Evolutionary conservation across 768 basidiomycete genomes (phyloP), one percentile per base, ranked within the genome.

Genomic region (Mycena floridula): DNA sequence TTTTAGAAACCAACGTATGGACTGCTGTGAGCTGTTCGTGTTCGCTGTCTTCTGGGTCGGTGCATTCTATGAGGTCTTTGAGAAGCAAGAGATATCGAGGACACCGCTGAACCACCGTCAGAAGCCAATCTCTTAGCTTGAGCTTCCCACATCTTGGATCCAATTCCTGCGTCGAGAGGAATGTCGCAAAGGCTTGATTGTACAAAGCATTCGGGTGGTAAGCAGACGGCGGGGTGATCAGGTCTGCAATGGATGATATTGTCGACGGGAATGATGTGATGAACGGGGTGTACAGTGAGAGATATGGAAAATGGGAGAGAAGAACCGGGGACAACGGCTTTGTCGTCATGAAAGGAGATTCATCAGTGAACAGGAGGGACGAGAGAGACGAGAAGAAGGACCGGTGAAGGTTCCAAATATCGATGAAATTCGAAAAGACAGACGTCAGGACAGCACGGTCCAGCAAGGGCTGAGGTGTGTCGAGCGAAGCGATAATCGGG

Each of bases 371-470:
- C 46, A 71, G 53, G 40, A 76, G 66, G 32, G 64, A 60, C 7
- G 76, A 70, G 23, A 90, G 70, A 2, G 81, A 74, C 5, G 74
- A 66, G 46, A 81, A 79, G 62, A 90, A 84, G 2, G 84, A 77
- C 42, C 77, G 84, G 62, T 90, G 88, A 35, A 89, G 72, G 54
- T 89, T 91, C 89, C 85, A 90, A 25, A 93, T 91, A 61, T 92
- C 89, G 57, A 90, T 82, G 51, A 92, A 90, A 60, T 91, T 91
- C 50, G 85, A 85, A 62, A 93, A 93, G 26, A 91, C 69, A 11
- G 80, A 72, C 1, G 82, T 85, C 46, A 92, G 73, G 37, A 80
- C 74, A 3, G 75, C 61, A 45, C 86, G 78, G 47, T 80, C 71
- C 40, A 92, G 70, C n/a, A 92, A 61, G 2, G 87, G 82, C 21